These are phyloP conservation scores for Toxicodendron radicans DNA, from an alignment of 345 rosid genomes.

Conservation along the genomic window DNA sequence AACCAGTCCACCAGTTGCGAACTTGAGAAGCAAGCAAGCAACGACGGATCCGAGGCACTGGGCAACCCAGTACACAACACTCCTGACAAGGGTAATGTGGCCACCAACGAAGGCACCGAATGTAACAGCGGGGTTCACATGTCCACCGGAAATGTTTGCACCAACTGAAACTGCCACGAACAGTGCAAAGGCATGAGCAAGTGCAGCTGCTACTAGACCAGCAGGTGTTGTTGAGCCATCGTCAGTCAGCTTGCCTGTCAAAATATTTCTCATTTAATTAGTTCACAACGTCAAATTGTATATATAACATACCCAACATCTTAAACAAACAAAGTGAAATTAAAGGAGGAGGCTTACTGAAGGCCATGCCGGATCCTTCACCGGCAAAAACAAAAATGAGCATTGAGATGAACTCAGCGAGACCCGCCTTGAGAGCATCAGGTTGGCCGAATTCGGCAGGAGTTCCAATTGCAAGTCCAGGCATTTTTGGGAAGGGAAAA, in stretches of 20 bases:
- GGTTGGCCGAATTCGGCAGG: constrained; percentile 44
- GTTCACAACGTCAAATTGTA: neutral
- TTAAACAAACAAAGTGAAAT: no score
- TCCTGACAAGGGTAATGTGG: constrained; percentile 49
- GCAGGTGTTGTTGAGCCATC: constrained; percentile 54
- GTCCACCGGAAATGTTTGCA: constrained; percentile 78
- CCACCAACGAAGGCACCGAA: constrained; percentile 74
- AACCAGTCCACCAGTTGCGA: constrained; percentile 64
- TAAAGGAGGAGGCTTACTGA: constrained; percentile 34
- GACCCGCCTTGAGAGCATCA: constrained; percentile 54
- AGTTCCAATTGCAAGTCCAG: constrained; percentile 50
- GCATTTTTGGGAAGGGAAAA: constrained; percentile 29
- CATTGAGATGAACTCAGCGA: constrained; percentile 68
- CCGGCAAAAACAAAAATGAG: constrained; percentile 79
- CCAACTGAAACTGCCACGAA: constrained; percentile 65
- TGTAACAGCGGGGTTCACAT: constrained; percentile 74
- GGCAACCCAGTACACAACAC: constrained; percentile 58
- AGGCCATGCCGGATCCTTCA: constrained; percentile 81
- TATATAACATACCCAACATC: neutral
- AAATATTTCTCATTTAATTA: neutral
- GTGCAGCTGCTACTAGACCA: constrained; percentile 57
- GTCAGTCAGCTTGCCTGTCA: constrained; percentile 55
- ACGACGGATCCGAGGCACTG: constrained; percentile 57
- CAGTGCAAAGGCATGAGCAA: constrained; percentile 60
- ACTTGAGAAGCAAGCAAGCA: constrained; percentile 71